These are phyloP conservation scores for Berberis thunbergii DNA, from an alignment of 164 flowering plant genomes.

Conservation along the genomic window DNA sequence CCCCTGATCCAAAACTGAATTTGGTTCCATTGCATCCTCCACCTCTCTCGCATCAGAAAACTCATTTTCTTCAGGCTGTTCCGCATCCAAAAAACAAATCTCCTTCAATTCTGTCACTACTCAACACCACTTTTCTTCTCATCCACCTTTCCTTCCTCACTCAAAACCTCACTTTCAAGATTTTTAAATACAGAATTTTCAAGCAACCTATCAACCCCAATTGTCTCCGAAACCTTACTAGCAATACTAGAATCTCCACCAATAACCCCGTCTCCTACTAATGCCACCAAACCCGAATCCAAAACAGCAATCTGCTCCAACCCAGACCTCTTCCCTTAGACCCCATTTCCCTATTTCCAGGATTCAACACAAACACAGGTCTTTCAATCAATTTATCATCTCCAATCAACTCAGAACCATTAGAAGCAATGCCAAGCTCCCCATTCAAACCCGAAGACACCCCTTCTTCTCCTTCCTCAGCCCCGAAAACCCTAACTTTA, in stretches of 20 bases:
- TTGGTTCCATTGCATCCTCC: conserved; percentile 3
- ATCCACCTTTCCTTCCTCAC: background rate
- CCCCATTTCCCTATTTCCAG: background rate
- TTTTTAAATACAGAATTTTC: background rate
- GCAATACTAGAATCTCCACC: background rate
- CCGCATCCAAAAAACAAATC: conserved; percentile 3
- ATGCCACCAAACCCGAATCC: background rate
- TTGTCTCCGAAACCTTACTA: background rate
- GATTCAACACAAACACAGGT: background rate
- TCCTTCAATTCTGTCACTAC: background rate
- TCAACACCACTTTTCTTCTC: background rate
- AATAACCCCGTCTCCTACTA: too few relatives aligned
- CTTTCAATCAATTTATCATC: background rate
- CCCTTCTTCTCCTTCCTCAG: background rate
- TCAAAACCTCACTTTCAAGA: background rate
- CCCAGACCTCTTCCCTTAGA: background rate
- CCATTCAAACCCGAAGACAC: too few relatives aligned
- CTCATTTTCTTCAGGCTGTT: background rate
- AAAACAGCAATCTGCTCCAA: background rate
- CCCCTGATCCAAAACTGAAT: conserved; percentile 1
- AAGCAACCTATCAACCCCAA: too few relatives aligned
- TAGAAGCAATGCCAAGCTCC: too few relatives aligned
- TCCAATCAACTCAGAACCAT: background rate
- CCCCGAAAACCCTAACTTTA: background rate
- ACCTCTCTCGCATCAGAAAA: conserved; percentile 3